These are phyloP conservation scores for Immersiella caudata DNA, from an alignment of 495 filamentous ascomycete genomes.

Conservation along the genomic window DNA sequence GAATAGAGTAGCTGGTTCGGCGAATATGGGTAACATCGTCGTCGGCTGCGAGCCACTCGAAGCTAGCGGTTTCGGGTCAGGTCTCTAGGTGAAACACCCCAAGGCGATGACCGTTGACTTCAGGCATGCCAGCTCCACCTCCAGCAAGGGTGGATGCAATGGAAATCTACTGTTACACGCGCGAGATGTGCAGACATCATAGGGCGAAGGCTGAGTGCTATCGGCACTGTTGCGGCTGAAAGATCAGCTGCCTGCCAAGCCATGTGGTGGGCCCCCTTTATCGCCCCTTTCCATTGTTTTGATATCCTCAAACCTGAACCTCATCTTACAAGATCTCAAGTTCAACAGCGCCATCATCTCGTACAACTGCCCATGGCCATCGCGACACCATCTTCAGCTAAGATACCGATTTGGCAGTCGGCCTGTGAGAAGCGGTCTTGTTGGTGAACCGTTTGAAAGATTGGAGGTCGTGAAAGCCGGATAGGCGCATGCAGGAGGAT, in stretches of 20 bases:
- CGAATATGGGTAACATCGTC: neutral
- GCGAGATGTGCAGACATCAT: neutral
- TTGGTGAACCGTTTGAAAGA: neutral
- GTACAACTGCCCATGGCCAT: neutral
- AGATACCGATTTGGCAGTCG: neutral
- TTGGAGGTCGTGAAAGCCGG: neutral
- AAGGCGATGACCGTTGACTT: neutral
- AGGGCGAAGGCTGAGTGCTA: neutral
- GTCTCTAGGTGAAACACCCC: neutral
- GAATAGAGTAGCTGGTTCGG: neutral
- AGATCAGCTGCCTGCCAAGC: neutral
- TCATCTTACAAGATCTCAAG: neutral
- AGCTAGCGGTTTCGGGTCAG: neutral
- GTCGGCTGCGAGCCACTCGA: neutral
- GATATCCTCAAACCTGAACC: neutral
- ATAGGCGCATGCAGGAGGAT: conserved; percentile 19
- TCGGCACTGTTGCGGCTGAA: conserved; percentile 13
- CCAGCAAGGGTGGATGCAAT: neutral
- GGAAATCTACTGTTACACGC: neutral
- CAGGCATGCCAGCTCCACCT: neutral
- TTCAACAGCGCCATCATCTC: neutral
- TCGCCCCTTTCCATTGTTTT: neutral
- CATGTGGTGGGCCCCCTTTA: neutral
- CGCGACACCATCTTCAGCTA: neutral
- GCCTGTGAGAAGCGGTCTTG: neutral